These are phyloP conservation scores for Aspergillus calidoustus DNA, from an alignment of 2,329 filamentous ascomycete species.

Conservation along the genomic window DNA sequence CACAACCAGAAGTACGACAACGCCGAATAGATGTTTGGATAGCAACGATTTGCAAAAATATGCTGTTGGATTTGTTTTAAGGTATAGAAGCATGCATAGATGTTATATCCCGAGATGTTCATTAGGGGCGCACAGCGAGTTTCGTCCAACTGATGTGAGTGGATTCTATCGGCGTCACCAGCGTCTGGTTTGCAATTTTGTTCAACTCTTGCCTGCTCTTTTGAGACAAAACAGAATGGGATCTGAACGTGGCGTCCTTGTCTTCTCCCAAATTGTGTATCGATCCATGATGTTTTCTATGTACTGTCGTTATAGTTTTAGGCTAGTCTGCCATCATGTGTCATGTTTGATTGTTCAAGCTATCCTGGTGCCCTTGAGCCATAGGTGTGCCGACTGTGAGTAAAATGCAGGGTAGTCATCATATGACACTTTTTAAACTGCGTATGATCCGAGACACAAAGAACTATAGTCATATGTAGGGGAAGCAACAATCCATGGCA, in stretches of 20 bases:
- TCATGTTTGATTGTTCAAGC: constrained; percentile 11
- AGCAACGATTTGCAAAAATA: constrained; percentile 21
- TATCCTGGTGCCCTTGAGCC: background rate
- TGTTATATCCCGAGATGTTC: constrained; percentile 26
- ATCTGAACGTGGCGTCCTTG: constrained; percentile 17
- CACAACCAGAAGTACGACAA: constrained; percentile 75
- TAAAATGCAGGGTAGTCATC: background rate
- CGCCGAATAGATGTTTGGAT: constrained; percentile 39
- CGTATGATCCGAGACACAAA: background rate
- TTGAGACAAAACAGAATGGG: constrained; percentile 11
- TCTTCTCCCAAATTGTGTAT: constrained; percentile 11
- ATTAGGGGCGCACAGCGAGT: constrained; percentile 23
- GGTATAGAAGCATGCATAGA: constrained; percentile 35
- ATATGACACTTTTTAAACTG: background rate
- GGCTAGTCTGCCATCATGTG: constrained; percentile 15
- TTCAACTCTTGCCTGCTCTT: constrained; percentile 10
- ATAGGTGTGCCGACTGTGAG: constrained; percentile 1
- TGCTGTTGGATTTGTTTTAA: constrained; percentile 22
- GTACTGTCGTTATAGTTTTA: constrained; percentile 10
- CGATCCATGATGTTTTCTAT: constrained; percentile 1
- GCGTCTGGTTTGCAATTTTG: constrained; percentile 16
- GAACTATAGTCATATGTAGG: background rate
- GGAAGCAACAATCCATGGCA: background rate
- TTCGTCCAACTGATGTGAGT: constrained; percentile 15
- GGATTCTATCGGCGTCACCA: constrained; percentile 13